A percentile compares a stretch with the other conserved stretches of the same genome.
phyloP scores from a whole-genome alignment of 2,329 filamentous ascomycete species.

The Nigrospora sphaerica region DNA sequence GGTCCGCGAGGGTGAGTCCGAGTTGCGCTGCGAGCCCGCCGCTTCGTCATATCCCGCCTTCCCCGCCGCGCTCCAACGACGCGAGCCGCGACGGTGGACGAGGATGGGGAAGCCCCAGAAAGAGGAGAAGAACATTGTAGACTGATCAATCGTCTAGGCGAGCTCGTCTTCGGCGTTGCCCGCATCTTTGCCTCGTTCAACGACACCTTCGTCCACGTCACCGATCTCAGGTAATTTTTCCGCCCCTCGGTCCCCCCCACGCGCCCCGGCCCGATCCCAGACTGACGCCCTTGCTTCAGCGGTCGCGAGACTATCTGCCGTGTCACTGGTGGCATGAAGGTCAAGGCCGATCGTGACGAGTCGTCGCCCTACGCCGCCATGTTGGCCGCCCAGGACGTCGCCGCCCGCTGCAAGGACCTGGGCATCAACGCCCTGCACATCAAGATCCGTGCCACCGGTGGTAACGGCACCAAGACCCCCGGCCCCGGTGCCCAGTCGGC shows the following conservation, averaged over 20 bases:
- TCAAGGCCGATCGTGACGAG: conserved; percentile 99
- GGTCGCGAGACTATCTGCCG: conserved; percentile 99
- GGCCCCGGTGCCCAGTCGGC: conserved; percentile 98
- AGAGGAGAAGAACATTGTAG: neutral
- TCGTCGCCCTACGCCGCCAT: conserved; percentile 99
- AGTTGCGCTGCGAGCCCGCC: too few relatives aligned
- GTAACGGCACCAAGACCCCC: conserved; percentile 99
- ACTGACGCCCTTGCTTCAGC: conserved; percentile 67
- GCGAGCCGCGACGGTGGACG: neutral
- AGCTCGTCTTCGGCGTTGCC: conserved; percentile 96
- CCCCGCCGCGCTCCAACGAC: neutral
- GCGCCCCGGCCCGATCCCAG: conserved; percentile 16
- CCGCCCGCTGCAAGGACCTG: conserved; percentile 70
- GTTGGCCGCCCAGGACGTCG: conserved; percentile 99
- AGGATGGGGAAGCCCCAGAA: neutral
- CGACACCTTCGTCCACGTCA: conserved; percentile 96
- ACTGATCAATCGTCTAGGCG: conserved; percentile 49
- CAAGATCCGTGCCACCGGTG: conserved; percentile 99
- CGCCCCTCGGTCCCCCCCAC: conserved; percentile 25
- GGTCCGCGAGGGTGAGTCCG: conserved; percentile 78
- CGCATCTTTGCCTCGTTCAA: conserved; percentile 97
- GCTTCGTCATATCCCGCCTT: neutral
- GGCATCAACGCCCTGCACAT: conserved; percentile 93
- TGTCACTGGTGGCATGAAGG: conserved; percentile 99
- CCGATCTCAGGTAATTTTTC: conserved; percentile 74